Base-by-base conservation (phyloP, 139 green algal genomes). In the Astrephomene gubernaculifera region DNA sequence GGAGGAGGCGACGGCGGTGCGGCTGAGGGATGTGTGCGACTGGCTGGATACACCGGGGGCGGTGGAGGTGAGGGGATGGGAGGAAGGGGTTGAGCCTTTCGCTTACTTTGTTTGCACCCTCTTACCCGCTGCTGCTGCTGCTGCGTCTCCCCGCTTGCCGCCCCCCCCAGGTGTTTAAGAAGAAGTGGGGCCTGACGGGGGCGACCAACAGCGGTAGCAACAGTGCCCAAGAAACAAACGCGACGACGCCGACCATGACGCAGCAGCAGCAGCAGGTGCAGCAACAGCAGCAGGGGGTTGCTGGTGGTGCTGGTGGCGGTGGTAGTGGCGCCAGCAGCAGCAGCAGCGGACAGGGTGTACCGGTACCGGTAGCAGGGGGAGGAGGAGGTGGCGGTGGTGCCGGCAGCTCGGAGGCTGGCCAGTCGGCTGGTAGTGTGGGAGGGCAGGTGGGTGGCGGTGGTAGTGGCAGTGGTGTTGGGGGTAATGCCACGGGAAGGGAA, bases 21-120 rank as follows among this genome's bases (percentile, higher is more conserved):
- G 65, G 27, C 79, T 86, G 44, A 36, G 33, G 21, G 79, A 86
- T 49, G 65, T 45, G 7, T 86, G 79, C 52, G 35, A 35, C 45
- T 69, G 36, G 49, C 35, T 86, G 49, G 45, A 41, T 43, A 69
- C 44, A 1, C 79, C 79, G 10, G 22, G 43, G 6, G 44, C 45
- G 49, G 45, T 33, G 33, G 39, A 80, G 44, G 71, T 80, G 49
- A 21, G 45, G 4, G 21, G 68, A 39, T 17, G 29, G 4, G 61
- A 57, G 49, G 14, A 17, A 25, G 12, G 49, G 49, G 49, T n/a
- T n/a, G n/a, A n/a, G n/a, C n/a, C n/a, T 57, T 17, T 17, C 12
- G 14, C 49, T 57, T 17, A 57, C 49, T 17, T 57, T 17, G 49
- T 17, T 12, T 57, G 49, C 17, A 12, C 49, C 12, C 49, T 57